Conservation (phyloP, 2,329 filamentous ascomycete species). For the Leptographium wingfieldii region DNA sequence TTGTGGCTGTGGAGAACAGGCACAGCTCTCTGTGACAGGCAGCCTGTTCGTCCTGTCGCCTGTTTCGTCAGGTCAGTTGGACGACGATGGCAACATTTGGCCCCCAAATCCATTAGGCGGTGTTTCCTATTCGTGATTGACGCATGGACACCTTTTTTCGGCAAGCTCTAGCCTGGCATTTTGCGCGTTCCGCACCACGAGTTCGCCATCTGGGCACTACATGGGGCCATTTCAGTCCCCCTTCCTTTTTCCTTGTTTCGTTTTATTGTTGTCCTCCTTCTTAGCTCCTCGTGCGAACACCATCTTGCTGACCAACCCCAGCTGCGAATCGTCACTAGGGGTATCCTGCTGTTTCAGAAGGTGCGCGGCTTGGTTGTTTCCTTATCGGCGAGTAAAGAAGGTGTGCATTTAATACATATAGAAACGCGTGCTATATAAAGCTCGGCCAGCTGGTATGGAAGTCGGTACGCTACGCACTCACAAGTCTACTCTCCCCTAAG, state of each 20-base stretch:
- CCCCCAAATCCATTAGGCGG: not conserved
- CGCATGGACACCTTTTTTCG: not conserved
- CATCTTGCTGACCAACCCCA: not conserved
- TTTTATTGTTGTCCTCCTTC: not conserved
- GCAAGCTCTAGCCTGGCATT: not conserved
- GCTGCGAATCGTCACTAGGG: not conserved
- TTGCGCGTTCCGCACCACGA: not conserved
- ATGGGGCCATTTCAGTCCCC: not conserved
- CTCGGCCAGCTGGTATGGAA: too few relatives aligned
- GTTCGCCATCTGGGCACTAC: not conserved
- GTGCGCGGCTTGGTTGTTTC: not conserved
- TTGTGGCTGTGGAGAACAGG: not conserved
- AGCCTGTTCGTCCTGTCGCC: not conserved
- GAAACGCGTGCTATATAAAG: too few relatives aligned
- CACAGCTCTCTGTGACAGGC: not conserved
- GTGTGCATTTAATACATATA: not conserved
- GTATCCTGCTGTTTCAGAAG: not conserved
- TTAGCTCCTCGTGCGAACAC: not conserved
- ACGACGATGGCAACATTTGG: not conserved
- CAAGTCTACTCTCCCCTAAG: not conserved
- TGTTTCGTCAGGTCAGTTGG: slow-evolving; percentile 1
- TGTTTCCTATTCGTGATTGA: not conserved
- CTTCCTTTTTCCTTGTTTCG: not conserved
- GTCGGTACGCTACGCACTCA: not conserved
- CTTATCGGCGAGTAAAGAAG: not conserved